Evolutionary conservation across 371 early-diverging fungal species (phyloP).

Genomic region (Rhizopus arrhizus): DNA sequence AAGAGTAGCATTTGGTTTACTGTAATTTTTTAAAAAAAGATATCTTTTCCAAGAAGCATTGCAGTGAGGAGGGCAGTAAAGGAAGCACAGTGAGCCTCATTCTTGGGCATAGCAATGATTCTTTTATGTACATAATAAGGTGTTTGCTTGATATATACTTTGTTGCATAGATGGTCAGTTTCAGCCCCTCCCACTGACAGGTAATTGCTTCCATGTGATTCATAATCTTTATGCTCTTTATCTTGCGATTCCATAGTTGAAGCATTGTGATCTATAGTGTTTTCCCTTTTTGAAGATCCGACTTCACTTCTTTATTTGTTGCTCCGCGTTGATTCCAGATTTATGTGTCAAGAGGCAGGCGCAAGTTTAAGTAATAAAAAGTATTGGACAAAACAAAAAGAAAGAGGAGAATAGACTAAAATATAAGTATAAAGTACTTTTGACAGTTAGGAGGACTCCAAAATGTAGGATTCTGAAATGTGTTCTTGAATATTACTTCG

Average conservation of each 20-base stretch:
- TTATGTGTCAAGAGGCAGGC: too few species aligned
- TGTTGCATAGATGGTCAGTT: constrained; percentile 9
- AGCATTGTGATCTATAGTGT: background rate
- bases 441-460: too few species aligned
- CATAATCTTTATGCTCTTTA: background rate
- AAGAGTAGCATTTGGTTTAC: background rate
- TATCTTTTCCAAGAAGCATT: background rate
- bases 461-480: too few species aligned
- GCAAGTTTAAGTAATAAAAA: too few species aligned
- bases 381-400: too few species aligned
- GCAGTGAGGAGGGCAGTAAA: background rate
- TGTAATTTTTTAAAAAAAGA: background rate
- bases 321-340: too few species aligned
- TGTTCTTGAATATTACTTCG: too few species aligned
- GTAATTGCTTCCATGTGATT: constrained; percentile 10
- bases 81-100: constrained; percentile 1
- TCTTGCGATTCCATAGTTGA: background rate
- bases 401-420: too few species aligned
- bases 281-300: constrained; percentile 1
- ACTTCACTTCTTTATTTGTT: too few species aligned
- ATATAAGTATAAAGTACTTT: too few species aligned
- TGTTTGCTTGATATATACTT: background rate
- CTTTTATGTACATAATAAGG: constrained; percentile 7
- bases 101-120: constrained; percentile 1
- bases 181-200: constrained; percentile 13